These are phyloP conservation scores for Turritis glabra DNA, from an alignment of 345 rosid species.

Conservation along the genomic window DNA sequence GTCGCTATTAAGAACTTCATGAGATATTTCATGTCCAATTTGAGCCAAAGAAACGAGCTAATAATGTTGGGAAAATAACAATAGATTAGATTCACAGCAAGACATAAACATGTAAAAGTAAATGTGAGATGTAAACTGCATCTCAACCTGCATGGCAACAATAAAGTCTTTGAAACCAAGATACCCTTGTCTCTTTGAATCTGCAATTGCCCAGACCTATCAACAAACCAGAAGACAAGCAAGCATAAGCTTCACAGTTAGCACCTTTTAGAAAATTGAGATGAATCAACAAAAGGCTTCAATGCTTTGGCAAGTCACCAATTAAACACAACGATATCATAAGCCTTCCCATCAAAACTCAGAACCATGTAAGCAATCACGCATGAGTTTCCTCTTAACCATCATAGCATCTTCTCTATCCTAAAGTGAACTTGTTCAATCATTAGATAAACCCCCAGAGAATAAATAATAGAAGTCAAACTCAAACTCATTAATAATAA, in stretches of 20 bases:
- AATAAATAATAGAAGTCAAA: neutral
- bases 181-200: conserved; percentile 84
- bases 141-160: conserved; percentile 66
- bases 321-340: neutral
- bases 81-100: conserved; percentile 27
- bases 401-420: conserved; percentile 2
- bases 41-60: conserved; percentile 83
- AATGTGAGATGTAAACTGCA: neutral
- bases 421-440: conserved; percentile 2
- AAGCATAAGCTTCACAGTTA: neutral
- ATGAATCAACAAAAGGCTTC: neutral
- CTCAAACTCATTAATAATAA: neutral
- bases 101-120: neutral
- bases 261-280: neutral
- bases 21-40: conserved; percentile 59
- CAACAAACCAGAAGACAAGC: neutral
- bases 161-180: conserved; percentile 78
- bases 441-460: neutral
- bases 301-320: neutral
- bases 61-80: conserved; percentile 29
- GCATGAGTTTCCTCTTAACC: neutral
- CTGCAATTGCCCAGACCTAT: conserved; percentile 94
- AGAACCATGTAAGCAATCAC: neutral
- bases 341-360: neutral
- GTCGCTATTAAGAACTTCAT: conserved; percentile 50